Evolutionary conservation across 2,329 filamentous ascomycete species (phyloP).

Genomic region (Xylariales sp.): DNA sequence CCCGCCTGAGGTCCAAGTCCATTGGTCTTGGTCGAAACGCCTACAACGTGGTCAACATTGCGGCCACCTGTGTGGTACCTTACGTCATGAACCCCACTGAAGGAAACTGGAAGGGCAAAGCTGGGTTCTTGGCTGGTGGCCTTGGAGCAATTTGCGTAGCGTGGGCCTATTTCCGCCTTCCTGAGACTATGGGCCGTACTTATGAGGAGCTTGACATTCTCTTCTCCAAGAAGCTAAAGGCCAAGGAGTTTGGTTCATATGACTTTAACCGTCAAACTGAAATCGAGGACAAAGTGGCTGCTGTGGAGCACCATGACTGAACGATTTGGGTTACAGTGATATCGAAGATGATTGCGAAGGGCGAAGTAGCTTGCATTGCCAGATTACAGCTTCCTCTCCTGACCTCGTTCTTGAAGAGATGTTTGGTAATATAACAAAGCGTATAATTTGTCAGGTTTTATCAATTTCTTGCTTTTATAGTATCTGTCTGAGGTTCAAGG

Average conservation of each 20-base stretch:
- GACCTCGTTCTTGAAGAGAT: too few relatives aligned
- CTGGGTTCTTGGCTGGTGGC: slow-evolving; percentile 7
- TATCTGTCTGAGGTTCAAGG: too few relatives aligned
- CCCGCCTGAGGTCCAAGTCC: slow-evolving; percentile 22
- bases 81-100: slow-evolving; percentile 8
- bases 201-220: neutral
- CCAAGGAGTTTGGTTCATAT: neutral
- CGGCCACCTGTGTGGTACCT: slow-evolving; percentile 18
- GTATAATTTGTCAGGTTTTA: too few relatives aligned
- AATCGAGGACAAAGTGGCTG: too few relatives aligned
- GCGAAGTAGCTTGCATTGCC: too few relatives aligned
- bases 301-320: too few relatives aligned
- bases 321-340: too few relatives aligned
- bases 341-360: too few relatives aligned
- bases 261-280: too few relatives aligned
- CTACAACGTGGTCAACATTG: slow-evolving; percentile 33
- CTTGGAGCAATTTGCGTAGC: slow-evolving; percentile 34
- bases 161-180: slow-evolving; percentile 39
- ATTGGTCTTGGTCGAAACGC: slow-evolving; percentile 16
- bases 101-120: slow-evolving; percentile 8
- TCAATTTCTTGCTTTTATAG: too few relatives aligned
- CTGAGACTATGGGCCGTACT: slow-evolving; percentile 28
- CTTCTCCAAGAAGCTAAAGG: neutral
- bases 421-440: too few relatives aligned
- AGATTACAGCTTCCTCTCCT: too few relatives aligned